Evolutionary conservation across 2,329 filamentous ascomycete species (phyloP).

Genomic region (Aureobasidium sp.): DNA sequence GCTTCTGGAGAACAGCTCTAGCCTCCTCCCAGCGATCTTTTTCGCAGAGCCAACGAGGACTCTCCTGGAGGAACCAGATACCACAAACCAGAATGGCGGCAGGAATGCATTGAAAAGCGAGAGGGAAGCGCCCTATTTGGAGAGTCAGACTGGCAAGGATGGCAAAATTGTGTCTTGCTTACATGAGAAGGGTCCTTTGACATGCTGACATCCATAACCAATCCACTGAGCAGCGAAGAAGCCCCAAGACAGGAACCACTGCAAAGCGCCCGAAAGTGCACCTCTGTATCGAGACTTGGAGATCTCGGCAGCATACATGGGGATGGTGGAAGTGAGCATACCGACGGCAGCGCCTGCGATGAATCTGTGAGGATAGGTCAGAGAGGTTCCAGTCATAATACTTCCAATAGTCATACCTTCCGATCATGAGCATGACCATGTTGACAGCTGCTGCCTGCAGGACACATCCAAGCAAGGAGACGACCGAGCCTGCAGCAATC

Average conservation of each 20-base stretch:
- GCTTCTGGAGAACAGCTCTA: slow-evolving; percentile 32
- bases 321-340: slow-evolving; percentile 25
- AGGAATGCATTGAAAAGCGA: slow-evolving; percentile 35
- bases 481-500: slow-evolving; percentile 18
- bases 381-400: background rate
- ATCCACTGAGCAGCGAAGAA: slow-evolving; percentile 35
- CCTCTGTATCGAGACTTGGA: slow-evolving; percentile 29
- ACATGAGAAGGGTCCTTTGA: slow-evolving; percentile 13
- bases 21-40: slow-evolving; percentile 23
- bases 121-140: slow-evolving; percentile 26
- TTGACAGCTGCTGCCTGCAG: slow-evolving; percentile 25
- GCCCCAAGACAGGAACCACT: slow-evolving; percentile 34
- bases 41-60: slow-evolving; percentile 24
- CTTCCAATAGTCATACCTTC: slow-evolving; percentile 5
- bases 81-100: slow-evolving; percentile 29
- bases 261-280: slow-evolving; percentile 26
- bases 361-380: slow-evolving; percentile 18
- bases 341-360: slow-evolving; percentile 27
- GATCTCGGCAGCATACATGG: slow-evolving; percentile 31
- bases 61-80: slow-evolving; percentile 27
- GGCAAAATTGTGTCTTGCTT: background rate
- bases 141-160: background rate
- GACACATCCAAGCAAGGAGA: slow-evolving; percentile 21
- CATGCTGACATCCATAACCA: slow-evolving; percentile 31
- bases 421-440: slow-evolving; percentile 27